These are phyloP conservation scores for Diplocarpon mali DNA, from an alignment of 2,329 filamentous ascomycete species.

Conservation along the genomic window DNA sequence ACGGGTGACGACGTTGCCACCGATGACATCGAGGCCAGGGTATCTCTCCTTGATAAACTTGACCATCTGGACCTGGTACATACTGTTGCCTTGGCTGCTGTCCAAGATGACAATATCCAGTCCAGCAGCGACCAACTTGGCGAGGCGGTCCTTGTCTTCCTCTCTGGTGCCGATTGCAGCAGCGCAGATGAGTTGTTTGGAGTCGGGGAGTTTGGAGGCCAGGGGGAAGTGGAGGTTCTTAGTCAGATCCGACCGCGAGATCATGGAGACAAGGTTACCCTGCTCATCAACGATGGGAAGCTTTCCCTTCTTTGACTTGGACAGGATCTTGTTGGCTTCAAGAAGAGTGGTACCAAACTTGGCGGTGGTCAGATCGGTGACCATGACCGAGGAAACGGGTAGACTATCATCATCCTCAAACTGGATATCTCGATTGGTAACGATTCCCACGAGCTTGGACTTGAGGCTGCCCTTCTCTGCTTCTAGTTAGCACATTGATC, in stretches of 20 bases:
- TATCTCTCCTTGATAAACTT: constrained; percentile 86
- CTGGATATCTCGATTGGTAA: constrained; percentile 96
- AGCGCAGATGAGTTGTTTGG: constrained; percentile 93
- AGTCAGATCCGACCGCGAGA: constrained; percentile 90
- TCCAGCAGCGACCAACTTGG: constrained; percentile 85
- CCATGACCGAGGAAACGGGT: constrained; percentile 84
- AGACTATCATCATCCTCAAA: constrained; percentile 70
- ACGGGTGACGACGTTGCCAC: constrained; percentile 94
- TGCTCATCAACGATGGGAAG: constrained; percentile 79
- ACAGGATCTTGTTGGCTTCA: constrained; percentile 88
- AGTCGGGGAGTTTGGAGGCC: constrained; percentile 89
- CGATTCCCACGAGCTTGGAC: constrained; percentile 93
- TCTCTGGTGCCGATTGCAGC: constrained; percentile 92
- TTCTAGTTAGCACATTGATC: constrained; percentile 30
- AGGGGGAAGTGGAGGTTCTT: constrained; percentile 98
- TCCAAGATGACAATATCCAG: constrained; percentile 93
- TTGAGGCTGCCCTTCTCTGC: constrained; percentile 84
- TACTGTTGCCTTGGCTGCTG: constrained; percentile 94
- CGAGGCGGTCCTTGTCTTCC: constrained; percentile 78
- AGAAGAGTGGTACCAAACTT: constrained; percentile 68
- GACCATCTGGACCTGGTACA: constrained; percentile 98
- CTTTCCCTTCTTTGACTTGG: constrained; percentile 97
- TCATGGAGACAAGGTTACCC: constrained; percentile 81
- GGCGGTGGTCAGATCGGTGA: constrained; percentile 85
- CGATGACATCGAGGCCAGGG: constrained; percentile 85